Percentiles rank a stretch among this genome's conserved stretches.
phyloP scores from a whole-genome alignment of 2,329 filamentous ascomycete species.

The Claviceps fusiformis region DNA sequence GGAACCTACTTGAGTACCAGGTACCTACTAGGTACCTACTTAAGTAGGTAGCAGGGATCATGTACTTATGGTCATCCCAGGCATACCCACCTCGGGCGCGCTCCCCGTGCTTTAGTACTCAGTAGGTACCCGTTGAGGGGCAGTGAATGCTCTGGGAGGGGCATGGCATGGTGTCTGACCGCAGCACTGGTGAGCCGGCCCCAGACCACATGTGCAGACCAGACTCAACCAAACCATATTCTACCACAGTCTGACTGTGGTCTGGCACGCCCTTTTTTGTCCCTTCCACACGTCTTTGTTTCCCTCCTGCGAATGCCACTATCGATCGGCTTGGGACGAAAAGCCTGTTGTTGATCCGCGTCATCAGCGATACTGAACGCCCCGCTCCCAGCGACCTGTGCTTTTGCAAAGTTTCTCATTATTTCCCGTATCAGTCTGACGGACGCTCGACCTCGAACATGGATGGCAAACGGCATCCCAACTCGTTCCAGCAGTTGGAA shows the following conservation, averaged over 20 bases:
- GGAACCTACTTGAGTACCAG: neutral
- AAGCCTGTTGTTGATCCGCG: neutral
- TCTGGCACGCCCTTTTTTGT: neutral
- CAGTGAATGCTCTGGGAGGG: neutral
- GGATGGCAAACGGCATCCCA: slow-evolving; percentile 87
- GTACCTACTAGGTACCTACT: neutral
- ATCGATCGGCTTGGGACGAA: neutral
- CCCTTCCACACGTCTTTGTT: neutral
- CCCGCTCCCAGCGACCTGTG: neutral
- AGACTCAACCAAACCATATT: too few species aligned
- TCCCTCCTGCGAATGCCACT: neutral
- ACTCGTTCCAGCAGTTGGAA: slow-evolving; percentile 97
- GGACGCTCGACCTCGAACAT: slow-evolving; percentile 31
- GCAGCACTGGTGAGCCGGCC: neutral
- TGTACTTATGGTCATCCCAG: too few species aligned
- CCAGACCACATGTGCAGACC: too few species aligned
- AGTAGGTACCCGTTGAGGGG: neutral
- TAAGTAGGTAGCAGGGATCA: neutral
- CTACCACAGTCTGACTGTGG: neutral
- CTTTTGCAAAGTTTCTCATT: neutral
- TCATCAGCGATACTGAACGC: neutral
- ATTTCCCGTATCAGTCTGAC: neutral
- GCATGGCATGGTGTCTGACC: neutral
- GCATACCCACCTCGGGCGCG: neutral
- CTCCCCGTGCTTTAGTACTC: neutral